Base-by-base conservation (phyloP, 108 stramenopile genomes). In the Skeletonema menzelii region DNA sequence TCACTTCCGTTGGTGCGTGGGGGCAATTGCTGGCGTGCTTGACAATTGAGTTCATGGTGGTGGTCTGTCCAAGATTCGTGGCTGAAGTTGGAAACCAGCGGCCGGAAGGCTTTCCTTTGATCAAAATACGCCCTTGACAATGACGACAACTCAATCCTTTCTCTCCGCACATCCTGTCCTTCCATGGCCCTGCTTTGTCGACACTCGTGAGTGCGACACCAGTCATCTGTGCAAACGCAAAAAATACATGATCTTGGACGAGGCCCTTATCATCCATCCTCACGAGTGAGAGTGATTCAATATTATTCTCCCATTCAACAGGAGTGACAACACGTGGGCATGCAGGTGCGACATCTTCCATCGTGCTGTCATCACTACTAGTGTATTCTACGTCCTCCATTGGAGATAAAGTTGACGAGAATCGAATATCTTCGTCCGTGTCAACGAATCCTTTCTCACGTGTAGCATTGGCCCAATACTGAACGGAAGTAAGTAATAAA, bases 31-130 rank as follows among this genome's bases (percentile, higher is more conserved):
- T 20, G 2, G 49, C 20, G 49, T 53, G 49, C 77, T 92, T 92
- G 49, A 92, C 77, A 47, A 92, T 90, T 8, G 91, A 88, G 60
- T 88, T 88, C 59, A 73, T 80, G 1, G 91, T 92, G 1, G 91
- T 92, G 10, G 91, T 92, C 66, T 92, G 91, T 4, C 87, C 86
- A n/a, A 92, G 69, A 60, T 81, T 85, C 19, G 86, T 77, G 14
- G 84, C 67, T 22, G 86, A 83, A 53, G 82, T 86, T 7, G 91
- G 91, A 56, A 84, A 92, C 72, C 81, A 92, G 3, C 82, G 72
- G 35, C 91, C 91, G 75, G 82, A 86, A 26, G 88, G 86, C 8
- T 87, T 88, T 42, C 85, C 86, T 19, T 57, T 27, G 8, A 22
- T 53, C 22, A 22, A 2, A 30, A 20, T 27, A 27, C 57, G 40